Conservation (phyloP, 306 rosid species). For the Prunus fruticosa region DNA sequence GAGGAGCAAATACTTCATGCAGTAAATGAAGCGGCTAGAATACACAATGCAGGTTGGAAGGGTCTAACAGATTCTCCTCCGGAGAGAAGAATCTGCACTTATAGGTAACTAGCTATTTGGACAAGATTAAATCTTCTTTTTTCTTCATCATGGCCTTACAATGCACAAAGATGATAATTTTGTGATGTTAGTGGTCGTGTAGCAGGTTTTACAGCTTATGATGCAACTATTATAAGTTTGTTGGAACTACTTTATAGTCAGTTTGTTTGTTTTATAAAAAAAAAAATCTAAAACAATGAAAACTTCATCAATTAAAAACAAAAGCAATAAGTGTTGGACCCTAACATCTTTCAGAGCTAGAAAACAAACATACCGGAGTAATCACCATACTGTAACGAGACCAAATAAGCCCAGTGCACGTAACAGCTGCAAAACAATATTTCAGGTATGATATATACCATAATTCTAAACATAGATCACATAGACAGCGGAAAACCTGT, state of each 20-base stretch:
- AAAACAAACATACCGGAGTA: slow-evolving; percentile 11
- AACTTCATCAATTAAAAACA: neutral
- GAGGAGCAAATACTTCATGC: neutral
- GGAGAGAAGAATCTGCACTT: neutral
- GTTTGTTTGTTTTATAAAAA: too few relatives aligned
- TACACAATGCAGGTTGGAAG: neutral
- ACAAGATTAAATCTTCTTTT: neutral
- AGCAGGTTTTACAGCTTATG: neutral
- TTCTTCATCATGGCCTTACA: neutral
- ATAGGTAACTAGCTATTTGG: neutral
- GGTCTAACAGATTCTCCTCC: neutral
- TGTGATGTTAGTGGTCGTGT: neutral
- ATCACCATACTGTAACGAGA: slow-evolving; percentile 28
- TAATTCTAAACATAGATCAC: neutral
- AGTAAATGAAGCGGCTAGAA: neutral
- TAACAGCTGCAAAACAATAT: slow-evolving; percentile 12
- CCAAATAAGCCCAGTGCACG: slow-evolving; percentile 17
- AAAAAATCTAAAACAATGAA: neutral
- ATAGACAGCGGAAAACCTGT: neutral
- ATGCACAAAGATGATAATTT: neutral
- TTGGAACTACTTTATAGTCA: too few relatives aligned
- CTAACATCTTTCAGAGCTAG: neutral
- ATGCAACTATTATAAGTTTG: neutral
- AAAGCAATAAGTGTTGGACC: neutral
- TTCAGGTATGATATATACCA: neutral